Base-by-base conservation (phyloP, 495 filamentous ascomycete genomes). In the Penicillium subrubescens region DNA sequence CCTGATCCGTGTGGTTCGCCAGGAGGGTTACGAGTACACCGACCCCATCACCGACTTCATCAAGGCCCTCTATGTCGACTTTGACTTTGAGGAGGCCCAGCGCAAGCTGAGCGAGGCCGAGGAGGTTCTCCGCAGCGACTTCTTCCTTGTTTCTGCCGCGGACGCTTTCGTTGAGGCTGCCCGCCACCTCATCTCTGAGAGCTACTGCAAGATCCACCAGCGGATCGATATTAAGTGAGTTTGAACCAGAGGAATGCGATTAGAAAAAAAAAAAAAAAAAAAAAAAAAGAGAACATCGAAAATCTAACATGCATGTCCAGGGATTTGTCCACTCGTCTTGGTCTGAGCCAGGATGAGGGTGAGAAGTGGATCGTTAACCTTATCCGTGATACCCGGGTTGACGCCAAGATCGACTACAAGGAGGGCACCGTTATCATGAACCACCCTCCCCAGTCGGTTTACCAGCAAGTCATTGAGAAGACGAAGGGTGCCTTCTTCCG, bases 291-390 rank as follows among this genome's bases (percentile, higher is more conserved):
- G 5, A 17, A 8, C 12, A 11, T 8, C 6, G 1, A 29, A 27
- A n/a, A 4, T 57, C 58, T 63, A 63, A 67, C 39, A 25, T 55
- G 0, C 15, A 54, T 56, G 65, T 77, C 2, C 67, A 89, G 88
- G 77, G 96, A 98, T 71, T 85, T 99, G 19, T 96, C 93, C 64
- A 89, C 89, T 63, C 88, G 94, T 65, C 84, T 99, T 57, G 95
- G 95, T 63, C 82, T 99, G 63, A 91, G 88, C 71, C 87, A 92
- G 71, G 93, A 97, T 71, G 95, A 97, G 69, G 95, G 96, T 67
- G 95, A 99, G 88, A 98, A 97, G 84, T 98, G 96, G 96, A 99
- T 99, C 67, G 95, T 99, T 63, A 99, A 99, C 81, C 86, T 98
- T 50, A 99, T 99, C 80, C 88, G 95, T 62, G 95, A 99, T 75